phyloP scores from a whole-genome alignment of 768 basidiomycete species.

The Collybia mongolica region DNA sequence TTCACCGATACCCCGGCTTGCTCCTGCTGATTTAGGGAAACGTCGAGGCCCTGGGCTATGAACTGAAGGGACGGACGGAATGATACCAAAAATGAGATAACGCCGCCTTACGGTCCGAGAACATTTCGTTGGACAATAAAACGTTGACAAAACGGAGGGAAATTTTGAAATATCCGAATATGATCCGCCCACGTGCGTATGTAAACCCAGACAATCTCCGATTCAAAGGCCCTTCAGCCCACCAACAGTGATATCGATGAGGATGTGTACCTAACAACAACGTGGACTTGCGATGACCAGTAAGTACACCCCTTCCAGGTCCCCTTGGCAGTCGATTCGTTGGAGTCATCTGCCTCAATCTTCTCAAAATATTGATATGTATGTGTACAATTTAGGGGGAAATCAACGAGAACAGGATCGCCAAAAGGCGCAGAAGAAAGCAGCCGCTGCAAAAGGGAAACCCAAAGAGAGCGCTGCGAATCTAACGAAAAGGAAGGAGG shows the following conservation, averaged over 20 bases:
- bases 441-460: conserved; percentile 52
- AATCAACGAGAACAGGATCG: conserved; percentile 83
- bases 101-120: too few species aligned
- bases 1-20: conserved; percentile 11
- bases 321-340: conserved; percentile 5
- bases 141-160: neutral
- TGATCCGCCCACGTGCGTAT: conserved; percentile 7
- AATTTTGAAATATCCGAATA: neutral
- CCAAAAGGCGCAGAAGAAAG: conserved; percentile 71
- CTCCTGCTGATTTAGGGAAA: conserved; percentile 8
- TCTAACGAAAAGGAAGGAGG: conserved; percentile 72
- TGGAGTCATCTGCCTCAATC: conserved; percentile 16
- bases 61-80: neutral
- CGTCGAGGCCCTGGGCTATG: conserved; percentile 3
- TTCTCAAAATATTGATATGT: conserved; percentile 14
- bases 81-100: neutral
- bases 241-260: neutral
- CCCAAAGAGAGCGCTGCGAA: conserved; percentile 65
- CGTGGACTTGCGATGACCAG: conserved; percentile 47
- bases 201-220: conserved; percentile 21
- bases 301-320: conserved; percentile 30
- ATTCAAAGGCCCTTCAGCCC: conserved; percentile 10
- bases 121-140: too few species aligned
- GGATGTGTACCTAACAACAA: conserved; percentile 3
- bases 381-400: conserved; percentile 58